phyloP scores from a whole-genome alignment of 805 yeast genomes.

The Zygosaccharomyces bailii region DNA sequence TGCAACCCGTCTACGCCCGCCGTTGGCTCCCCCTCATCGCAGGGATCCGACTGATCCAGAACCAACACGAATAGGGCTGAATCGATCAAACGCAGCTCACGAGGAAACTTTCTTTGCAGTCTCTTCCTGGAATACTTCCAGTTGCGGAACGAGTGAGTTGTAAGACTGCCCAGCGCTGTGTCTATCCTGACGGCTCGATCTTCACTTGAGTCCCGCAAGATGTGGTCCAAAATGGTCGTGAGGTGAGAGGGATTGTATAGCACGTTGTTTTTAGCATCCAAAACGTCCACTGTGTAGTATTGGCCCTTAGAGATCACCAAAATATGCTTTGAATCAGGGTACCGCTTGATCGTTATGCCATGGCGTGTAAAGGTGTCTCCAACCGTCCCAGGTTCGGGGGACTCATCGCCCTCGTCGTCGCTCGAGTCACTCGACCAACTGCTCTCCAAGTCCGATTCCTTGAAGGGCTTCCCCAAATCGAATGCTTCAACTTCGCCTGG shows the following conservation, averaged over 20 bases:
- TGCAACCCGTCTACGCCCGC: slow-evolving; percentile 40
- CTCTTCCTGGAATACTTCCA: slow-evolving; percentile 74
- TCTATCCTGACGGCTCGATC: slow-evolving; percentile 58
- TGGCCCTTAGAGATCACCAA: slow-evolving; percentile 77
- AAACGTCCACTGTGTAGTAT: slow-evolving; percentile 82
- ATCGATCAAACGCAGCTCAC: slow-evolving; percentile 51
- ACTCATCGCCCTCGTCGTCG: slow-evolving; percentile 5
- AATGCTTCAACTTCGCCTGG: slow-evolving; percentile 31
- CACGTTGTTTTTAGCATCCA: slow-evolving; percentile 63
- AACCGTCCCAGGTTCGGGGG: slow-evolving; percentile 5
- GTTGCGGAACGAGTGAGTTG: slow-evolving; percentile 78
- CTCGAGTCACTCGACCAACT: slow-evolving; percentile 6
- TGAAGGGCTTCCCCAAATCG: slow-evolving; percentile 43
- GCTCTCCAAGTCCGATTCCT: slow-evolving; percentile 44
- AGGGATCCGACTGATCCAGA: slow-evolving; percentile 67
- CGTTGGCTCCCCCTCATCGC: slow-evolving; percentile 51
- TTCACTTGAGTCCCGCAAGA: slow-evolving; percentile 63
- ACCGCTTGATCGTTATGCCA: slow-evolving; percentile 75
- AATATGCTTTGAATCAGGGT: slow-evolving; percentile 63
- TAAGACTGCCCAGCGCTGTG: slow-evolving; percentile 75
- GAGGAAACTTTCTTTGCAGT: slow-evolving; percentile 40
- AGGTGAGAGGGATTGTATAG: slow-evolving; percentile 65
- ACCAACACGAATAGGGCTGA: slow-evolving; percentile 77
- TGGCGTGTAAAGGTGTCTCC: slow-evolving; percentile 24
- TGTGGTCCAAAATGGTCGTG: slow-evolving; percentile 58